These are phyloP conservation scores for Deinandra increscens DNA, from an alignment of 129 eudicot species.

Conservation along the genomic window DNA sequence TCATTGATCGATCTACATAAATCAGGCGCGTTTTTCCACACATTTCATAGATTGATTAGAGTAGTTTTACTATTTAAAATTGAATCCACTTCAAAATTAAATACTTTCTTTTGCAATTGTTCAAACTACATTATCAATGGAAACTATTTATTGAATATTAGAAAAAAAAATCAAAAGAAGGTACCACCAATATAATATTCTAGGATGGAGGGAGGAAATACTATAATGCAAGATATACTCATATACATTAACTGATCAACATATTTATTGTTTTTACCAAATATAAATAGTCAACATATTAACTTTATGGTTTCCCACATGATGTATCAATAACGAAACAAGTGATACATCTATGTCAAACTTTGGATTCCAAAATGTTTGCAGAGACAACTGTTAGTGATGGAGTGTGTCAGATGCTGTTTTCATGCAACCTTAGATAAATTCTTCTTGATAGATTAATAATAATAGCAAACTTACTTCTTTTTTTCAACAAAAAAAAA, in stretches of 20 bases:
- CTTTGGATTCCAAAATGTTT: slow-evolving; percentile 31
- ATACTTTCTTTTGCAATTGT: background rate
- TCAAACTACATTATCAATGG: background rate
- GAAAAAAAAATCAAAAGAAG: background rate
- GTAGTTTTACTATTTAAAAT: background rate
- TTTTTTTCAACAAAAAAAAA: background rate
- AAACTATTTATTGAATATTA: background rate
- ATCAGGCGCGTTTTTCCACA: slow-evolving; percentile 23
- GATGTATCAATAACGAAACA: slow-evolving; percentile 25
- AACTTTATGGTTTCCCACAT: slow-evolving; percentile 42
- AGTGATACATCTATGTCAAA: slow-evolving; percentile 30
- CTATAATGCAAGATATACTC: background rate
- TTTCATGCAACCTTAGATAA: slow-evolving; percentile 14
- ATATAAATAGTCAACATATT: slow-evolving; percentile 29
- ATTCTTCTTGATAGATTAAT: background rate
- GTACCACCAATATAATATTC: background rate
- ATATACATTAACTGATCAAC: no score
- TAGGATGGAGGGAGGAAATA: background rate
- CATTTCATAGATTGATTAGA: background rate
- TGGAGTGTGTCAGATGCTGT: slow-evolving; percentile 30
- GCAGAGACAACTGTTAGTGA: slow-evolving; percentile 31
- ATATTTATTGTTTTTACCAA: background rate
- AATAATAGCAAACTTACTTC: background rate
- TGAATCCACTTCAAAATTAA: background rate
- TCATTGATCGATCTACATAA: slow-evolving; percentile 18